Evolutionary conservation across 345 rosid genomes (phyloP), one percentile per base, ranked within the genome.

Genomic region (Eucalyptus victrix): DNA sequence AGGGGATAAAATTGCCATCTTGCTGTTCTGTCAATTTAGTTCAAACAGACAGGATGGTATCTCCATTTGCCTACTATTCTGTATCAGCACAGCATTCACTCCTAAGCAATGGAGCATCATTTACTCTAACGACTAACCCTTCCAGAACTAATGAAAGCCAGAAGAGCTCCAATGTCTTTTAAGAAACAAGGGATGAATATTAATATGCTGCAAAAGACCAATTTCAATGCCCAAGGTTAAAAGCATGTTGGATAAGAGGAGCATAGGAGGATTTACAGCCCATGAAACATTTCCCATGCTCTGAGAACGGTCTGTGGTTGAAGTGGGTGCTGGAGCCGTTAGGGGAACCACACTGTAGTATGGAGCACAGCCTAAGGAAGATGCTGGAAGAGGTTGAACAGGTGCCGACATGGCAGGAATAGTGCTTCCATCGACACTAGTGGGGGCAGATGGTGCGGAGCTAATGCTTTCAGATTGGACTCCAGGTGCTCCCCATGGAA

Each of bases 401-500:
- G 87, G 89, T 26, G 94, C 87, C 1, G 92, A 94, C 93, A 96
- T 92, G 85, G 94, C 89, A 80, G 93, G 88, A 67, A 90, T 90
- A 56, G 94, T 90, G 91, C 91, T 94, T 72, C 93, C 96, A 89
- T 95, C 94, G 85, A 89, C 91, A 91, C 93, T 94, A 65, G 97
- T 91, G 81, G 97, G 89, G 37, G 89, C 90, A 50, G 96, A 91
- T 58, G 96, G 93, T 86, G 94, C 91, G 88, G 96, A 93, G 81
- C 93, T 88, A 92, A 92, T 91, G 89, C 89, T 94, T 94, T 96
- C 99, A 88, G 99, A 92, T 86, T 94, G 97, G 89, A 96, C 97
- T 86, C 99, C 99, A 17, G 99, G 96, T n/a, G 97, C 95, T 85
- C 96, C 98, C 98, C 99, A 98, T 60, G 99, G 99, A 91, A 94